phyloP scores from a whole-genome alignment of 306 rosid genomes.

The Inga oerstediana region DNA sequence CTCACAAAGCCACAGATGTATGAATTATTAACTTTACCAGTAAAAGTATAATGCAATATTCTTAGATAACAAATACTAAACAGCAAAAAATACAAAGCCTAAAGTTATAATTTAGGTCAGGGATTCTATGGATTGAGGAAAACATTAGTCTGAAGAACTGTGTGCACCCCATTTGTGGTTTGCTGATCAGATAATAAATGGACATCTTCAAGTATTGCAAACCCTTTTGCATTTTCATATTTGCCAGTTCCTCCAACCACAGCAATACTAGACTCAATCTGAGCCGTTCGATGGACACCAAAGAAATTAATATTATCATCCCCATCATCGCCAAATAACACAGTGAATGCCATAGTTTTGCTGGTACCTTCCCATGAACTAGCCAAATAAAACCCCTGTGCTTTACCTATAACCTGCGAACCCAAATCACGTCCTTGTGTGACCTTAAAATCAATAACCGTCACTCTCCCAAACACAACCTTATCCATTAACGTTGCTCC shows the following conservation, averaged over 20 bases:
- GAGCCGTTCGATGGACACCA: constrained; percentile 43
- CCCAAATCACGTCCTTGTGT: constrained; percentile 38
- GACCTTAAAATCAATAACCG: constrained; percentile 49
- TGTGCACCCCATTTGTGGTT: constrained; percentile 30
- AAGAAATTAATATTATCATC: constrained; percentile 41
- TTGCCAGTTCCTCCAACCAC: constrained; percentile 49
- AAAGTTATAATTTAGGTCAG: background rate
- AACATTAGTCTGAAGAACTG: constrained; percentile 37
- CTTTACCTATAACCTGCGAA: constrained; percentile 38
- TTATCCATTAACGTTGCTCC: constrained; percentile 30
- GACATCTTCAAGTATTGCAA: constrained; percentile 37
- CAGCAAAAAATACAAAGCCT: background rate
- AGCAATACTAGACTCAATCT: constrained; percentile 37
- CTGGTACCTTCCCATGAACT: constrained; percentile 53
- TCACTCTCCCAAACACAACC: constrained; percentile 50
- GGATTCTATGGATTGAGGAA: background rate
- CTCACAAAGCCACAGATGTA: background rate
- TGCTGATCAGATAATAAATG: constrained; percentile 21
- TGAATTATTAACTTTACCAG: background rate
- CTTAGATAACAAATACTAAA: background rate
- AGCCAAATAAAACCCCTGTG: constrained; percentile 49
- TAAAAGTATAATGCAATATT: background rate
- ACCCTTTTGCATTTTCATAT: constrained; percentile 45
- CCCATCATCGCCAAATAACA: constrained; percentile 19
- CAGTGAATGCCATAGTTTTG: constrained; percentile 45